Conservation (phyloP, 805 yeast genomes). For the Vanderwaltozyma verrucispora region DNA sequence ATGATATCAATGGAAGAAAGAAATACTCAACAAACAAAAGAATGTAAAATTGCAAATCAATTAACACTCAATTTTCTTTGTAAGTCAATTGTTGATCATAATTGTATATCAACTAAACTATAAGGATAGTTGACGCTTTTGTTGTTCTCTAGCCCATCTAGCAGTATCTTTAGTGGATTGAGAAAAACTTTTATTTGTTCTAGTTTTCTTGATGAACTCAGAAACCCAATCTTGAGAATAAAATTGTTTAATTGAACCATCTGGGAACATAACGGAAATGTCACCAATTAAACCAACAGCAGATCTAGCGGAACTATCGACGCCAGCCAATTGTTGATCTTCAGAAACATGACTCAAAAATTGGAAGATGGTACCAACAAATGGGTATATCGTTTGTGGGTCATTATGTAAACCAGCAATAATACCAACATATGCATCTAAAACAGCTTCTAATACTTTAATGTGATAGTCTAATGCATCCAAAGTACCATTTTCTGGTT, state of each 20-base stretch:
- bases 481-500: conserved; percentile 54
- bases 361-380: conserved; percentile 57
- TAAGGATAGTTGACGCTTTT: conserved; percentile 23
- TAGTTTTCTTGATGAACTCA: conserved; percentile 62
- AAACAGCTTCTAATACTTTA: conserved; percentile 72
- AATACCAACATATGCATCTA: conserved; percentile 92
- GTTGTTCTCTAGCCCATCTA: conserved; percentile 88
- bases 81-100: too few species aligned
- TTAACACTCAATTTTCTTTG: too few species aligned
- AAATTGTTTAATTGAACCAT: conserved; percentile 58
- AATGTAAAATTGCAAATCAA: too few species aligned
- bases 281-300: conserved; percentile 91
- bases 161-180: conserved; percentile 81
- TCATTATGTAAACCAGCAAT: conserved; percentile 75
- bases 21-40: neutral
- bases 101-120: too few species aligned
- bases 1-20: neutral
- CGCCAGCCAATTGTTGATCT: conserved; percentile 49
- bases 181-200: conserved; percentile 50
- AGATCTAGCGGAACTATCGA: conserved; percentile 68
- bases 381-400: conserved; percentile 56
- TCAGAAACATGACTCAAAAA: conserved; percentile 51
- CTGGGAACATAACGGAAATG: conserved; percentile 74
- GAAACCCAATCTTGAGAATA: conserved; percentile 73
- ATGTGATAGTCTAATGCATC: conserved; percentile 72